Conservation (phyloP, 2,329 filamentous ascomycete species). For the Aspergillus versicolor region DNA sequence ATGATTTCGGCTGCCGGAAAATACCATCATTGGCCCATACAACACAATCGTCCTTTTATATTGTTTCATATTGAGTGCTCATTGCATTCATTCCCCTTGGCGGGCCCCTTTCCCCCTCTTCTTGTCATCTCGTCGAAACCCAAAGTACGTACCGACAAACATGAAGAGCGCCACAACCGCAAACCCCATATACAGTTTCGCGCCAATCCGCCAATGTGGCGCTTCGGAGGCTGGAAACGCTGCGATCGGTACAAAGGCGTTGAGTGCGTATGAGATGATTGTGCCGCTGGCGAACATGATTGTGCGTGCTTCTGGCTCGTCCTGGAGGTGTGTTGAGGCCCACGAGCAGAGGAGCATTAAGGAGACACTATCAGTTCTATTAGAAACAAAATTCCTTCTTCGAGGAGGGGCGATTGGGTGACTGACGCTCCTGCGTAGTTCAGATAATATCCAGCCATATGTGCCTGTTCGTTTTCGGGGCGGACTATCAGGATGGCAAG, state of each 20-base stretch:
- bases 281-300: conserved; percentile 9
- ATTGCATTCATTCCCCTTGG: too few relatives aligned
- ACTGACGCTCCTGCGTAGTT: conserved; percentile 10
- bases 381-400: too few relatives aligned
- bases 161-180: neutral
- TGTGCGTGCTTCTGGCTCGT: conserved; percentile 6
- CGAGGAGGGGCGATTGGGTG: neutral
- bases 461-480: conserved; percentile 1
- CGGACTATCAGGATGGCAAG: conserved; percentile 4
- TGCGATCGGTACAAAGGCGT: conserved; percentile 8
- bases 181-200: conserved; percentile 7
- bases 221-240: conserved; percentile 8
- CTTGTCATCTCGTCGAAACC: neutral
- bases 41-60: too few relatives aligned
- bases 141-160: conserved; percentile 1
- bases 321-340: conserved; percentile 8
- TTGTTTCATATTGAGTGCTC: too few relatives aligned
- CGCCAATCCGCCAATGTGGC: conserved; percentile 11
- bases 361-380: neutral
- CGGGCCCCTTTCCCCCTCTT: neutral
- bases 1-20: too few relatives aligned
- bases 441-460: conserved; percentile 13
- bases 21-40: too few relatives aligned
- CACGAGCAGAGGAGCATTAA: conserved; percentile 11
- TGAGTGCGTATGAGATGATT: conserved; percentile 6